Evolutionary conservation across 768 basidiomycete species (phyloP), one percentile per base, ranked within the genome.

Genomic region (Pulveroboletus frians): DNA sequence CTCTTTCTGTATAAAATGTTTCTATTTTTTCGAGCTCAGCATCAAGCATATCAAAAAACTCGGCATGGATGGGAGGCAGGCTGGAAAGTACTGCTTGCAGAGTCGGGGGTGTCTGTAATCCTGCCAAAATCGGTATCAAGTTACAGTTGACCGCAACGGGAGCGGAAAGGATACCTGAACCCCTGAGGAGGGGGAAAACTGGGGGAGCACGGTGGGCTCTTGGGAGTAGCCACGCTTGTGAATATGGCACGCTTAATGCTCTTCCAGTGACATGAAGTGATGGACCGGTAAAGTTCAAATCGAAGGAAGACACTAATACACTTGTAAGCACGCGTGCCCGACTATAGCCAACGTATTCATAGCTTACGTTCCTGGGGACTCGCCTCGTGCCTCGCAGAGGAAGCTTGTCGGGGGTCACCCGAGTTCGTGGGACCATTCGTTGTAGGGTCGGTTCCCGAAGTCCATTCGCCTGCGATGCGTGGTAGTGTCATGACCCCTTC

Each of bases 11-110:
- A 63, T 90, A 98, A 66, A 99, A 99, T 1, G 71, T 69, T 51
- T 89, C 88, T 11, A 97, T 81, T 65, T 95, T 96, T 18, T 85
- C 81, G 3, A 97, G 72, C 63, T 99, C 85, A 1, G 62, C 62
- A 56, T 96, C 88, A 7, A 97, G 74, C 20, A 81, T 73, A 3
- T 79, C 75, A 51, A 98, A 89, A 71, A 96, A 98, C 6, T 73
- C 73, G 27, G 69, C 61, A 60, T 94, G 86, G 20, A 76, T 69
- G 0, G 80, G 73, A 11, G 81, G 75, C 17, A 93, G 71, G 9
- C 74, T 65, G 5, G 76, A 72, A 15, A 87, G 63, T 21, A 88
- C 66, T 18, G 76, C 70, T 20, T 66, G 69, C 14, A 83, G 53
- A 3, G 78, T 67, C 2, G 75, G 63, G 3, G 47, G 43, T 26